Base-by-base conservation (phyloP, 345 rosid genomes). In the Camelina sativa region DNA sequence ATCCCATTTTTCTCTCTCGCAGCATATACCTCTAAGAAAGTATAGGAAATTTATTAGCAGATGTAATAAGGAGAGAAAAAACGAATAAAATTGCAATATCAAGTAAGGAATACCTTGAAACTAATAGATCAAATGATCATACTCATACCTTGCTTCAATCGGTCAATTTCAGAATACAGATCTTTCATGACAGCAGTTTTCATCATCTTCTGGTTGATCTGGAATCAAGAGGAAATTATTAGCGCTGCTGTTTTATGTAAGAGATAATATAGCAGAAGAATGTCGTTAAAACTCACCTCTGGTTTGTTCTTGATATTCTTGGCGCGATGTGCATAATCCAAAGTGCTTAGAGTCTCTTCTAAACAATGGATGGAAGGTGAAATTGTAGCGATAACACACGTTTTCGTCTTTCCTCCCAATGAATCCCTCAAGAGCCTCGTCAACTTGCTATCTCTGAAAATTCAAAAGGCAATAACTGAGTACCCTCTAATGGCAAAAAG, bases 181-280 rank as follows among this genome's bases (percentile, higher is more conserved):
- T 92, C 98, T 82, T 92, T 96, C 82, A 92, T 92, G 86, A 92
- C 72, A 51, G 98, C 99, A 76, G 98, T 81, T 85, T 96, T 96
- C 99, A 96, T 92, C 98, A 96, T 90, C 96, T 96, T 96, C 82
- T 96, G 99, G 82, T 96, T 96, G 69, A 96, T 81, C 98, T 94
- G 92, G 73, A 56, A 78, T 15, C 43, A 72, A 52, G 53, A 41
- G 25, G 38, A 72, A 37, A 16, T 28, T 37, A 48, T 43, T 54
- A 76, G 51, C 60, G 8, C 30, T 20, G 1, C 75, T 47, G 35
- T 48, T 58, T 30, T 28, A 35, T 1, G 72, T 64, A 76, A 38
- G 41, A 32, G 20, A n/a, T 51, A 7, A 23, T 48, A 60, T 61
- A 20, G 58, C 43, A 2, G 77, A 66, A 72, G 60, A 62, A 63